Evolutionary conservation across 805 yeast species (phyloP).

Genomic region (Metschnikowia kofuensis): DNA sequence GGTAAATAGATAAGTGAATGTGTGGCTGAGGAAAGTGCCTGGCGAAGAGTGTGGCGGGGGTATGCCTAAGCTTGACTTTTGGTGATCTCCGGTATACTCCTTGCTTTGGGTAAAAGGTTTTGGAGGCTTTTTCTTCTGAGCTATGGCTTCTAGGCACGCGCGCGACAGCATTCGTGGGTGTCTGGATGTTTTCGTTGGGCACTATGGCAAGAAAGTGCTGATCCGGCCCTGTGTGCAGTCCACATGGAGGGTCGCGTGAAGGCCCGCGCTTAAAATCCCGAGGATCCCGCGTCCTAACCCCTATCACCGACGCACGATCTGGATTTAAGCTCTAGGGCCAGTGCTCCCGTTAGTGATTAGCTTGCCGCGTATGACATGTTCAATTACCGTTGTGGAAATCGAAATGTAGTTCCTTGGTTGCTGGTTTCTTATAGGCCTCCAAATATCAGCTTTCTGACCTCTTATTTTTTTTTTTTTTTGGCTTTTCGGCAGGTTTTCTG

Average conservation of each 20-base stretch:
- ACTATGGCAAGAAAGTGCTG: not conserved
- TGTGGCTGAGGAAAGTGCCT: not conserved
- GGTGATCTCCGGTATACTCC: no score
- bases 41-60: not conserved
- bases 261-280: not conserved
- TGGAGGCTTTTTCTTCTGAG: slow-evolving; percentile 3
- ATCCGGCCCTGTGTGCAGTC: not conserved
- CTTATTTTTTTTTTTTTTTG: no score
- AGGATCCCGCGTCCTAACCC: no score
- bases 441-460: no score
- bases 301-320: no score
- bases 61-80: not conserved
- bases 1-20: not conserved
- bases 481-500: no score
- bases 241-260: not conserved
- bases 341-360: no score
- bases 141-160: slow-evolving; percentile 4
- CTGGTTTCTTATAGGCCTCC: no score
- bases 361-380: no score
- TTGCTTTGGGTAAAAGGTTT: not conserved
- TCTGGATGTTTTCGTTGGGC: slow-evolving; percentile 4
- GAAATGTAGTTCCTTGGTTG: no score
- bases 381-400: no score
- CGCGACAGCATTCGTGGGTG: slow-evolving; percentile 1
- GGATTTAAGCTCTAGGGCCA: no score